phyloP scores from a whole-genome alignment of 306 rosid species.

The Ochetophila trinervis region DNA sequence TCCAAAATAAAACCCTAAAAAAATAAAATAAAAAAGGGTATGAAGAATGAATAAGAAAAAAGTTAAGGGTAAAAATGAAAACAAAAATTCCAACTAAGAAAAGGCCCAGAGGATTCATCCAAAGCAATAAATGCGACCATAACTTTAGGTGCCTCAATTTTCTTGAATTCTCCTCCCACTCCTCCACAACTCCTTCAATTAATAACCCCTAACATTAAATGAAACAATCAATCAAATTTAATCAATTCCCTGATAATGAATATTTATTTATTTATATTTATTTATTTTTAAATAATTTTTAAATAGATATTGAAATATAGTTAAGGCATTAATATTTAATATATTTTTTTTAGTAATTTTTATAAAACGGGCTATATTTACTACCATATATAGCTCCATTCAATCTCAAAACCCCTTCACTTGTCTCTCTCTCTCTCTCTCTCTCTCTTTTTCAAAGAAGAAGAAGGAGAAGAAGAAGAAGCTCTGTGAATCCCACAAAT shows the following conservation, averaged over 20 bases:
- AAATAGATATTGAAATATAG: neutral
- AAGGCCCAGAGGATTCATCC: slow-evolving; percentile 16
- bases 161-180: slow-evolving; percentile 61
- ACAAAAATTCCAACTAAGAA: neutral
- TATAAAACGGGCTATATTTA: slow-evolving; percentile 41
- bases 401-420: slow-evolving; percentile 19
- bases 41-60: neutral
- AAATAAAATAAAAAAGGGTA: neutral
- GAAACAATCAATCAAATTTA: slow-evolving; percentile 40
- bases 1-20: neutral
- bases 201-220: slow-evolving; percentile 48
- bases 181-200: slow-evolving; percentile 56
- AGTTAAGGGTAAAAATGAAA: neutral
- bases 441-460: slow-evolving; percentile 18
- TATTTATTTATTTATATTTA: neutral
- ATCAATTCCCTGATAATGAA: slow-evolving; percentile 24
- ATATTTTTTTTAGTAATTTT: neutral
- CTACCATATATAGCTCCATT: slow-evolving; percentile 38
- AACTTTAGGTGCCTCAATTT: slow-evolving; percentile 54
- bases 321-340: neutral
- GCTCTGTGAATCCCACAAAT: slow-evolving; percentile 25
- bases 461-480: neutral
- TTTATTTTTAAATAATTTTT: neutral
- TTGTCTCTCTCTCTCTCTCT: slow-evolving; percentile 15
- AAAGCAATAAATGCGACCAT: slow-evolving; percentile 58